A percentile compares a stretch with the other conserved stretches of the same genome.
These are phyloP conservation scores for Penicillium chermesinum DNA, from an alignment of 495 filamentous ascomycete genomes.

Conservation along the genomic window DNA sequence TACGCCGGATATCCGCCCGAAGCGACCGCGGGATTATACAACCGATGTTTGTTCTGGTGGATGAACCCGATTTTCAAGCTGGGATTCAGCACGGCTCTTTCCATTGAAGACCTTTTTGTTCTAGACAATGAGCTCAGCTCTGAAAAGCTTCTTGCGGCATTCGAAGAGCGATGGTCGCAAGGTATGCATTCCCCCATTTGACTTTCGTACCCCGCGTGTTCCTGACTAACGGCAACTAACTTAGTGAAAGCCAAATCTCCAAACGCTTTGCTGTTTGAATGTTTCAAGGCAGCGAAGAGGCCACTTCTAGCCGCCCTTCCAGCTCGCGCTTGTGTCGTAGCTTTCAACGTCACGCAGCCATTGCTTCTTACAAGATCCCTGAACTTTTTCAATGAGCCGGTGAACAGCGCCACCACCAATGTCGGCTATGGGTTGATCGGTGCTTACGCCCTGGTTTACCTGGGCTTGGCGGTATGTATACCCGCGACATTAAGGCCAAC, in stretches of 20 bases:
- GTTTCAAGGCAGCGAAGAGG: conserved; percentile 43
- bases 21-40: conserved; percentile 52
- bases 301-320: conserved; percentile 45
- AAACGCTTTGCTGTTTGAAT: conserved; percentile 42
- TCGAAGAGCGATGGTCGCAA: conserved; percentile 29
- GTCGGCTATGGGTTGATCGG: conserved; percentile 60
- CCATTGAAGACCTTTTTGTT: conserved; percentile 39
- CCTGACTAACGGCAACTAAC: conserved; percentile 12
- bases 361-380: conserved; percentile 55
- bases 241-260: conserved; percentile 26
- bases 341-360: conserved; percentile 59
- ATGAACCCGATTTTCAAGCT: conserved; percentile 49
- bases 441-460: conserved; percentile 57
- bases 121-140: conserved; percentile 43
- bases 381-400: conserved; percentile 39
- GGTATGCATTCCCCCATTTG: conserved; percentile 15
- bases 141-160: conserved; percentile 32
- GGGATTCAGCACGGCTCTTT: conserved; percentile 43
- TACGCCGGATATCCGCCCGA: conserved; percentile 51
- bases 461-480: conserved; percentile 55
- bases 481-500: not conserved
- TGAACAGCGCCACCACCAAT: conserved; percentile 36
- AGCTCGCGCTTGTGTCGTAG: conserved; percentile 51
- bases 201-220: not conserved
- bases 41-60: conserved; percentile 53